phyloP scores from a whole-genome alignment of 2,329 filamentous ascomycete species.

The Calonectria montana region DNA sequence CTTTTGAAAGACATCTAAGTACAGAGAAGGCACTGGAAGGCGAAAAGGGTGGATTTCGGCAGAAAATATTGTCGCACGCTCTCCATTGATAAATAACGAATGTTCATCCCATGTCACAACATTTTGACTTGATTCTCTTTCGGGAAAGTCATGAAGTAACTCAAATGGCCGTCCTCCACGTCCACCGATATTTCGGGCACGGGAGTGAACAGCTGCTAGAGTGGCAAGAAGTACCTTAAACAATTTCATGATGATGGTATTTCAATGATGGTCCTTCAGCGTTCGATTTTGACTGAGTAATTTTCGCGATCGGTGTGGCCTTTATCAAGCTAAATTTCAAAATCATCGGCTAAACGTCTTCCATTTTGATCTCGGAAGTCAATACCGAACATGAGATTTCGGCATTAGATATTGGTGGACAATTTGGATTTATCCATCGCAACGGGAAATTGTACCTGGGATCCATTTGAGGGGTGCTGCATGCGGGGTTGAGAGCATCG shows the following conservation, averaged over 20 bases:
- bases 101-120: slow-evolving; percentile 77
- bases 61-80: slow-evolving; percentile 77
- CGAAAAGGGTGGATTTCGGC: slow-evolving; percentile 79
- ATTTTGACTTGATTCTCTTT: slow-evolving; percentile 46
- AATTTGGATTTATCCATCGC: not conserved
- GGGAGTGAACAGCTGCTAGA: slow-evolving; percentile 6
- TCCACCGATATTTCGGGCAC: slow-evolving; percentile 29
- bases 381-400: not conserved
- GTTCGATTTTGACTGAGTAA: not conserved
- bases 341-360: not conserved
- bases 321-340: not conserved
- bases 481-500: not conserved
- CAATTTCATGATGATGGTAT: slow-evolving; percentile 25
- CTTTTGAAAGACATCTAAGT: slow-evolving; percentile 84
- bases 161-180: slow-evolving; percentile 33
- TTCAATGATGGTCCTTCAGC: no score
- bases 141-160: slow-evolving; percentile 35
- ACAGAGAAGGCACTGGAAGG: slow-evolving; percentile 58
- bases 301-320: no score
- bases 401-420: not conserved
- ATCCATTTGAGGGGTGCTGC: not conserved
- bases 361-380: not conserved
- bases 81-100: slow-evolving; percentile 76
- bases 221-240: slow-evolving; percentile 7
- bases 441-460: not conserved